These are phyloP conservation scores for carrot (Daucus carota) DNA, from an alignment of 129 eudicot genomes.

Conservation along the genomic window DNA sequence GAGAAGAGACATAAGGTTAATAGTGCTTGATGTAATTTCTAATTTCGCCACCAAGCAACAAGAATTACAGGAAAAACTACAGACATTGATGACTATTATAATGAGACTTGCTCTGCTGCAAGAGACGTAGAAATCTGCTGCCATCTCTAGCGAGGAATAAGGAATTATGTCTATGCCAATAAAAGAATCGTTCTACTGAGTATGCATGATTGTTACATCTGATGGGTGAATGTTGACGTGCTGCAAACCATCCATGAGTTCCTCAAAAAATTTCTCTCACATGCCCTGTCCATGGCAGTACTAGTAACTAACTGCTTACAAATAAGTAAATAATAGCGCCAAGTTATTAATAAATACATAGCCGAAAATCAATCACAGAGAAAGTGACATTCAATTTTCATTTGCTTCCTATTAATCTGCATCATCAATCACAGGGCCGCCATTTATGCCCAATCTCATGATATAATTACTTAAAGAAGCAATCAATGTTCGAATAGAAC, in stretches of 20 bases:
- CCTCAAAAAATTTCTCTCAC: not conserved
- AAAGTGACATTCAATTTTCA: not conserved
- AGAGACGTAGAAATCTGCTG: not conserved
- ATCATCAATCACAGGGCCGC: not conserved
- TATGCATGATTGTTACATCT: not conserved
- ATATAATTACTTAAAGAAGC: slow-evolving; percentile 15
- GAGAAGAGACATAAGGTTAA: not conserved
- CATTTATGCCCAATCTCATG: not conserved
- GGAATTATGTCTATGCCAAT: not conserved
- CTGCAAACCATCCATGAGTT: not conserved
- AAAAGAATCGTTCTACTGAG: not conserved
- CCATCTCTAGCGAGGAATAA: not conserved
- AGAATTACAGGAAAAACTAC: not conserved
- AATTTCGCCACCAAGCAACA: not conserved
- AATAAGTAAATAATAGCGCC: not conserved
- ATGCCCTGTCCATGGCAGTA: not conserved
- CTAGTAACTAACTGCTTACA: not conserved
- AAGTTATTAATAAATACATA: not conserved
- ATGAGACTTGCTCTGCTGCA: not conserved
- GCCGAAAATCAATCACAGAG: not conserved
- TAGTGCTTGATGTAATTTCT: not conserved
- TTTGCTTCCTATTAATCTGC: slow-evolving; percentile 3
- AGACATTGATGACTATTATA: too few relatives aligned
- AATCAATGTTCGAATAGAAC: slow-evolving; percentile 13
- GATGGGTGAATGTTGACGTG: not conserved